These are phyloP conservation scores for Eucalyptus victrix DNA, from an alignment of 345 rosid genomes.

Conservation along the genomic window DNA sequence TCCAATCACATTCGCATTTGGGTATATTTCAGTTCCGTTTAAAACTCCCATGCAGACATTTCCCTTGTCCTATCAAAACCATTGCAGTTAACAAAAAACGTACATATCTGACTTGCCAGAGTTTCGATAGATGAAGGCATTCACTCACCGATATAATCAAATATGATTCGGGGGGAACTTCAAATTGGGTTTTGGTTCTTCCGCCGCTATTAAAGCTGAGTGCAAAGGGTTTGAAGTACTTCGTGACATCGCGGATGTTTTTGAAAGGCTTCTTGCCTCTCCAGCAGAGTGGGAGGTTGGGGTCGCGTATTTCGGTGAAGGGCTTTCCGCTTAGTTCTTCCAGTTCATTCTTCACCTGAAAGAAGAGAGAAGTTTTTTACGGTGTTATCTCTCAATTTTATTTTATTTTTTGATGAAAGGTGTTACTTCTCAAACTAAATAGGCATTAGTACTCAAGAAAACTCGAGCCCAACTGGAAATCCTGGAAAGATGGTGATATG, in stretches of 20 bases:
- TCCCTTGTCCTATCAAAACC: conserved; percentile 38
- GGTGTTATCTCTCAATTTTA: background rate
- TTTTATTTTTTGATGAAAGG: too few relatives aligned
- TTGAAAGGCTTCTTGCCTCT: conserved; percentile 59
- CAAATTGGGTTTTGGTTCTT: conserved; percentile 32
- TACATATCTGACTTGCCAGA: background rate
- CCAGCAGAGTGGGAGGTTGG: conserved; percentile 69
- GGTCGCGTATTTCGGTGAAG: background rate
- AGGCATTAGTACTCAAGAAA: background rate
- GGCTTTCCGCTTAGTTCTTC: conserved; percentile 31
- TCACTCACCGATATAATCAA: conserved; percentile 68
- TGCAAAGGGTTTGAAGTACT: conserved; percentile 61
- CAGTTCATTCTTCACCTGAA: conserved; percentile 41
- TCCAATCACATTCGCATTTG: conserved; percentile 55
- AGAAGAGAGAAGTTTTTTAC: background rate
- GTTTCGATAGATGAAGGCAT: background rate
- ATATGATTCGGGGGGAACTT: conserved; percentile 62
- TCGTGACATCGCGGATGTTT: conserved; percentile 45
- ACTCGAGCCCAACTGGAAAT: background rate
- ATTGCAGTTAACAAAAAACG: too few relatives aligned
- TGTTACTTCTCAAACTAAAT: background rate
- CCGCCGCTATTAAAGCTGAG: conserved; percentile 37
- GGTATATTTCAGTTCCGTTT: conserved; percentile 39
- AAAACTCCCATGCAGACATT: conserved; percentile 85
- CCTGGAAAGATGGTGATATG: background rate